These are phyloP conservation scores for Naganishia sp. DNA, from an alignment of 1,284 basidiomycete genomes.

Conservation along the genomic window DNA sequence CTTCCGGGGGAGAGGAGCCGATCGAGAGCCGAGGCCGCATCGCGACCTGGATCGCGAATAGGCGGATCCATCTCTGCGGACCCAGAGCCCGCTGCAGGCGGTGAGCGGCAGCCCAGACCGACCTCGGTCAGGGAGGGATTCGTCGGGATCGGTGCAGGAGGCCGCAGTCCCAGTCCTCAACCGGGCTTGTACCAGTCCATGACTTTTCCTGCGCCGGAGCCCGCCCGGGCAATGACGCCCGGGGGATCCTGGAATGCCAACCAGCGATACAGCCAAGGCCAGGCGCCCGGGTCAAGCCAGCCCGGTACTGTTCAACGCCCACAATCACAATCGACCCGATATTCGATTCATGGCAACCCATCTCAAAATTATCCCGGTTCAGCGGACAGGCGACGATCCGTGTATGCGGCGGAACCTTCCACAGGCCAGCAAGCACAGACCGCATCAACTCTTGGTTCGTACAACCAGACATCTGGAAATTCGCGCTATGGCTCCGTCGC, in stretches of 20 bases:
- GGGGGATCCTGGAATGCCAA: constrained; percentile 27
- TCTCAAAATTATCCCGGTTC: not conserved
- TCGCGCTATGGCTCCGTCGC: constrained; percentile 12
- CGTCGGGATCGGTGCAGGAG: constrained; percentile 73
- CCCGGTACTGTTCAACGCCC: constrained; percentile 47
- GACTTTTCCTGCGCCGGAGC: constrained; percentile 6
- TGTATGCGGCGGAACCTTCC: not conserved
- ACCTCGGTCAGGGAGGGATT: constrained; percentile 62
- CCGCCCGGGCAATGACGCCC: constrained; percentile 10
- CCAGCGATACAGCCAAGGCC: constrained; percentile 30
- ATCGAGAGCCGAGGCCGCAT: constrained; percentile 52
- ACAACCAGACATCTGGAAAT: constrained; percentile 3
- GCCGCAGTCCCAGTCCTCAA: constrained; percentile 64
- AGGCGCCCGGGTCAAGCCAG: constrained; percentile 35
- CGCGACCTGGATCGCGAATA: constrained; percentile 32
- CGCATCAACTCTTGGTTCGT: not conserved
- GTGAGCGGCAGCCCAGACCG: constrained; percentile 52
- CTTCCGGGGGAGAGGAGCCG: constrained; percentile 73
- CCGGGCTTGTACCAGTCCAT: constrained; percentile 47
- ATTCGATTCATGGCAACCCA: constrained; percentile 23
- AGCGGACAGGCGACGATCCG: constrained; percentile 9
- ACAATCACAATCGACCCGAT: constrained; percentile 29
- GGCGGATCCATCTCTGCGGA: constrained; percentile 28
- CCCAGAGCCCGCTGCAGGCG: constrained; percentile 36
- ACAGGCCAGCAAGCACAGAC: not conserved